These are phyloP conservation scores for Coemansia sp. DNA, from an alignment of 192 early-diverging fungal genomes.

Conservation along the genomic window DNA sequence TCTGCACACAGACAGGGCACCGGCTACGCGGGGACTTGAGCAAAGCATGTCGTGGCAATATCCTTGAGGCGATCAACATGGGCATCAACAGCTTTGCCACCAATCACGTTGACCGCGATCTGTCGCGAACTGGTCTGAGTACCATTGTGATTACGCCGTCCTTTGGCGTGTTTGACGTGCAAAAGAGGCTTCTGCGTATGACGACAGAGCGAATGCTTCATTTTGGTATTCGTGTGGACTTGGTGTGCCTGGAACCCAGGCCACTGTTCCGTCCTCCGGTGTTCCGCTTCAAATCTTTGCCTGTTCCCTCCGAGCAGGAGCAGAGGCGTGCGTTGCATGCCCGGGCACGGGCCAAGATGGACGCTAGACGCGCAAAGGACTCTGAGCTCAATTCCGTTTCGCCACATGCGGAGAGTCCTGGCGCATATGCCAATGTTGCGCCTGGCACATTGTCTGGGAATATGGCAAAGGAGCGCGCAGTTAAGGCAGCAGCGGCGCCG, in stretches of 20 bases:
- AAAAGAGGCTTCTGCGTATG: conserved; percentile 81
- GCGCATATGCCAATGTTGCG: conserved; percentile 2
- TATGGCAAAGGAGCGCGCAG: conserved; percentile 34
- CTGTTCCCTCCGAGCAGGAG: conserved; percentile 47
- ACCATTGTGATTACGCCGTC: conserved; percentile 90
- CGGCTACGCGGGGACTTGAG: conserved; percentile 76
- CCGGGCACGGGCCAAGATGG: conserved; percentile 4
- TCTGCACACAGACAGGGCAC: conserved; percentile 24
- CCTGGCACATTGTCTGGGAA: conserved; percentile 1
- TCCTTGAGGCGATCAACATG: conserved; percentile 95
- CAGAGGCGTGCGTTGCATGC: conserved; percentile 23
- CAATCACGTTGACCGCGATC: conserved; percentile 94
- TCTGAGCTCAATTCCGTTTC: conserved; percentile 32
- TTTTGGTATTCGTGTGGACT: conserved; percentile 86
- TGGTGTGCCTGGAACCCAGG: conserved; percentile 85
- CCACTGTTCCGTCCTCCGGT: conserved; percentile 90
- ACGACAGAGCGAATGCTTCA: conserved; percentile 95
- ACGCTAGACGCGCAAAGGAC: conserved; percentile 22
- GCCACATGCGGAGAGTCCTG: conserved; percentile 37
- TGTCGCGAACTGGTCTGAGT: conserved; percentile 84
- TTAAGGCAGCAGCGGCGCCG: conserved; percentile 6
- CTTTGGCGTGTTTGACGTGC: conserved; percentile 85
- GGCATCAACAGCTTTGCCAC: conserved; percentile 94
- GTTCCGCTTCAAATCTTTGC: conserved; percentile 70
- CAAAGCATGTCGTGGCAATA: conserved; percentile 87